Conservation (phyloP, 2,329 filamentous ascomycete genomes). For the Paracorniculantispora psalliotae region DNA sequence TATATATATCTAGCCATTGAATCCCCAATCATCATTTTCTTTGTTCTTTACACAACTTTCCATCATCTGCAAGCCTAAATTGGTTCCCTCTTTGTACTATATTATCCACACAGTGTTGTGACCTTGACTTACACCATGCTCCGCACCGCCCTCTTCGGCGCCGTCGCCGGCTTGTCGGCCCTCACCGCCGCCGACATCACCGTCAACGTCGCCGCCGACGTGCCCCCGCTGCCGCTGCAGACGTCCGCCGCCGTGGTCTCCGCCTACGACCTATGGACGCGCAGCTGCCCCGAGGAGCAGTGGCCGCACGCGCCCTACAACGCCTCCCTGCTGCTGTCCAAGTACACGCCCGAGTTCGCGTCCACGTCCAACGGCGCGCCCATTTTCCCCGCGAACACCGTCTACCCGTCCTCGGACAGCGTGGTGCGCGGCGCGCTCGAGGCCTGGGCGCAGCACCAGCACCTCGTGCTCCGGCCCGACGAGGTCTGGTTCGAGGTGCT, state of each 20-base stretch:
- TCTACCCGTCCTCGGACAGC: slow-evolving; percentile 32
- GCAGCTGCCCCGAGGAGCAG: slow-evolving; percentile 31
- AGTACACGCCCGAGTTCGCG: slow-evolving; percentile 19
- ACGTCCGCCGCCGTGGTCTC: slow-evolving; percentile 21
- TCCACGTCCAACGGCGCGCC: slow-evolving; percentile 7
- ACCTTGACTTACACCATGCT: neutral
- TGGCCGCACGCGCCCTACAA: slow-evolving; percentile 18
- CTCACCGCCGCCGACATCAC: slow-evolving; percentile 12
- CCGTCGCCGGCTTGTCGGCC: slow-evolving; percentile 14
- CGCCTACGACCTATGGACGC: slow-evolving; percentile 25
- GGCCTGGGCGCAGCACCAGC: slow-evolving; percentile 46
- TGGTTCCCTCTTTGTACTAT: no score
- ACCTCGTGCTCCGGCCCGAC: slow-evolving; percentile 46
- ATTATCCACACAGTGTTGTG: no score
- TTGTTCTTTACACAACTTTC: neutral
- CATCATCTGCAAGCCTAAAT: no score
- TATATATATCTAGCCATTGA: neutral
- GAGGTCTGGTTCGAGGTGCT: slow-evolving; percentile 53
- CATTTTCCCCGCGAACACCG: slow-evolving; percentile 16
- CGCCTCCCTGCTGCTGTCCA: slow-evolving; percentile 26
- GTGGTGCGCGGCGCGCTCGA: slow-evolving; percentile 41
- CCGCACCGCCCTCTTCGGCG: slow-evolving; percentile 7
- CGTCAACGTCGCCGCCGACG: slow-evolving; percentile 23
- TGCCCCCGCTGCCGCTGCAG: slow-evolving; percentile 24
- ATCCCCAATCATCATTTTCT: neutral